phyloP scores from a whole-genome alignment of 129 eudicot species.

The Mikania micrantha region DNA sequence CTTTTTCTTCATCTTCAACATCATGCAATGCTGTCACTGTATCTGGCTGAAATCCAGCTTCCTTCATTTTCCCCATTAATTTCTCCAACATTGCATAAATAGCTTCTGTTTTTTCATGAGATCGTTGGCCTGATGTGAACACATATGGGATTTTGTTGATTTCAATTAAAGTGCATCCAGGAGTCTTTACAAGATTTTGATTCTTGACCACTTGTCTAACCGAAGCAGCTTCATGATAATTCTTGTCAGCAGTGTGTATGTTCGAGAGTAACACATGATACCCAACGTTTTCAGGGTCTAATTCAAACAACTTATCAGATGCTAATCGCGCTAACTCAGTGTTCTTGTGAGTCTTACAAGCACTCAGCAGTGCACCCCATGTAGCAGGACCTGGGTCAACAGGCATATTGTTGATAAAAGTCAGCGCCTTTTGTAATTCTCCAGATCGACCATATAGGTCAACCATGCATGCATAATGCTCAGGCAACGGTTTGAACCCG shows the following conservation, averaged over 20 bases:
- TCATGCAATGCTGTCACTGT: slow-evolving; percentile 83
- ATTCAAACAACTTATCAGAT: slow-evolving; percentile 60
- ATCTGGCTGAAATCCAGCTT: slow-evolving; percentile 78
- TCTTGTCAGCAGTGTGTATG: slow-evolving; percentile 62
- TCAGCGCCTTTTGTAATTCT: slow-evolving; percentile 55
- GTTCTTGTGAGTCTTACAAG: slow-evolving; percentile 80
- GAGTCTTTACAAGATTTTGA: slow-evolving; percentile 57
- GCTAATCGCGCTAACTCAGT: slow-evolving; percentile 67
- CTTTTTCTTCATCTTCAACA: slow-evolving; percentile 99
- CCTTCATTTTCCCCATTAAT: slow-evolving; percentile 75
- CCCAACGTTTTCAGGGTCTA: slow-evolving; percentile 82
- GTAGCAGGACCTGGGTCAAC: slow-evolving; percentile 58
- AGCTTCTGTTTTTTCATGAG: slow-evolving; percentile 48
- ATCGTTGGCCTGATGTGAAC: slow-evolving; percentile 71
- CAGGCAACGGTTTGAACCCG: slow-evolving; percentile 55
- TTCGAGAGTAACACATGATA: slow-evolving; percentile 83
- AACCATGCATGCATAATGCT: slow-evolving; percentile 97
- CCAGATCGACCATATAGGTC: slow-evolving; percentile 92
- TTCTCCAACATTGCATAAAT: slow-evolving; percentile 62
- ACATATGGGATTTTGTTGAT: slow-evolving; percentile 54
- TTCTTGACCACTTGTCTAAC: slow-evolving; percentile 61
- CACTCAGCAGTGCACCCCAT: slow-evolving; percentile 93
- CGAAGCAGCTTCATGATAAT: slow-evolving; percentile 67
- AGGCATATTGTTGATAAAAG: slow-evolving; percentile 67
- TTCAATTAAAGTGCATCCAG: slow-evolving; percentile 89